Evolutionary conservation across 208 protist species (phyloP).

Genomic region (Leishmania lainsoni): DNA sequence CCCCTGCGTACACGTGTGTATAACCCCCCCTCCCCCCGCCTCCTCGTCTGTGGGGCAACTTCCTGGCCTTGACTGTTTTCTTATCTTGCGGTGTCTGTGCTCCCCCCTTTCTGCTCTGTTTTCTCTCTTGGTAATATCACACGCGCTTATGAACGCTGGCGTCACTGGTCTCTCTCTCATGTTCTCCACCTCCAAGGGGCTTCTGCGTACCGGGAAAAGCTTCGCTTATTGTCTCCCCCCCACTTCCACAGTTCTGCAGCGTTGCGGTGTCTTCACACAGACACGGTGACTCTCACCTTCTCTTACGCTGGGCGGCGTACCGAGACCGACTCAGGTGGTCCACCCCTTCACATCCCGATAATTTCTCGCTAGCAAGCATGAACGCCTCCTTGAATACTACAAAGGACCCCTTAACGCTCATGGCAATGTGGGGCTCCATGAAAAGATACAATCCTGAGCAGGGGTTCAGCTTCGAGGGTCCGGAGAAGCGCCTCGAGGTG

Average conservation of each 20-base stretch:
- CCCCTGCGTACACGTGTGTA: neutral
- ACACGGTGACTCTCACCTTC: too few species aligned
- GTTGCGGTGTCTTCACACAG: neutral
- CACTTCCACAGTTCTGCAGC: neutral
- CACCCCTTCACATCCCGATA: neutral
- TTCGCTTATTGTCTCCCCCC: neutral
- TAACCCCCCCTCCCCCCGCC: too few species aligned
- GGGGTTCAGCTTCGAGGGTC: slow-evolving; percentile 90
- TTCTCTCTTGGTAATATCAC: neutral
- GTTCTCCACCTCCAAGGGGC: neutral
- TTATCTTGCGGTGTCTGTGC: neutral
- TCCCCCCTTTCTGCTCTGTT: neutral
- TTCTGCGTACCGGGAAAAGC: neutral
- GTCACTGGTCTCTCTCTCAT: neutral
- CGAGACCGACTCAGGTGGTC: neutral
- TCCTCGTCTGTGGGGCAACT: too few species aligned
- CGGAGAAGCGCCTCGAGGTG: slow-evolving; percentile 92
- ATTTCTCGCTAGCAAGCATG: slow-evolving; percentile 2
- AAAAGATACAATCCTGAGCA: slow-evolving; percentile 71
- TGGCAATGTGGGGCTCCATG: slow-evolving; percentile 91
- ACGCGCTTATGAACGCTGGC: neutral
- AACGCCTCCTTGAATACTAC: slow-evolving; percentile 35
- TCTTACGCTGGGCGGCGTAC: neutral
- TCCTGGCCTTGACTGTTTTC: neutral
- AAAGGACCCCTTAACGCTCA: slow-evolving; percentile 85